These are phyloP conservation scores for Darksidea phi DNA, from an alignment of 495 filamentous ascomycete genomes.

Conservation along the genomic window DNA sequence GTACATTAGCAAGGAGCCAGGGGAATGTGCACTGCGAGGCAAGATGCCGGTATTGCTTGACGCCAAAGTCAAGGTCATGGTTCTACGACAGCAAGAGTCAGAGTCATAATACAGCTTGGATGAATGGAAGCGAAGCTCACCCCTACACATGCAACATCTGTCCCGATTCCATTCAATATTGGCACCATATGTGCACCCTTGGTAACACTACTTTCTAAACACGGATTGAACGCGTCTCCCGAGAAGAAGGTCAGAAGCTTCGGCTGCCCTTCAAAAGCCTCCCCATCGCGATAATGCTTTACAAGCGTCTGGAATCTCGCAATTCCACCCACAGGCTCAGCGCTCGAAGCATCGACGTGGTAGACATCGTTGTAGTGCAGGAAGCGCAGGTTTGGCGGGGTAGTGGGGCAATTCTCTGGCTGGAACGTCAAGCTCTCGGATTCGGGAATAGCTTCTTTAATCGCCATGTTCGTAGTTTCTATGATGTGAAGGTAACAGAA, in stretches of 20 bases:
- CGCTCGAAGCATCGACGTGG: conserved; percentile 74
- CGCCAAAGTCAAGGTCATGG: conserved; percentile 93
- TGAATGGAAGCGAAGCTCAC: conserved; percentile 48
- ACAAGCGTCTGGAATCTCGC: conserved; percentile 75
- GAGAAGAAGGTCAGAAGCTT: conserved; percentile 78
- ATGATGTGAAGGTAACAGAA: background rate
- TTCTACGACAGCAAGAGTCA: conserved; percentile 53
- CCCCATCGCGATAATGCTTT: conserved; percentile 65
- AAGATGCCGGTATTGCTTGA: conserved; percentile 71
- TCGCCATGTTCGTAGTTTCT: background rate
- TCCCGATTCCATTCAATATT: conserved; percentile 73
- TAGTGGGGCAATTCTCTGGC: conserved; percentile 28
- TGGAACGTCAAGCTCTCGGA: conserved; percentile 13
- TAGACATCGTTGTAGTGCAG: conserved; percentile 94
- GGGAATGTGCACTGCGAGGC: conserved; percentile 75
- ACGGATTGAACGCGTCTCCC: conserved; percentile 89
- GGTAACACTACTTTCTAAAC: conserved; percentile 78
- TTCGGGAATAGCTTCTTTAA: background rate
- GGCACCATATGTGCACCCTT: conserved; percentile 91
- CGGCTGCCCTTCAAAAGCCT: conserved; percentile 59
- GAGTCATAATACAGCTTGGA: too few species aligned
- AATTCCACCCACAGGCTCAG: conserved; percentile 77
- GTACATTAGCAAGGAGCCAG: conserved; percentile 83
- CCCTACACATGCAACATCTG: conserved; percentile 74
- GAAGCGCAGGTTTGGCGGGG: conserved; percentile 69